A percentile compares a stretch with the other conserved stretches of the same genome.
These are phyloP conservation scores for Candida dubliniensis DNA, from an alignment of 1,139 yeast species.

Conservation along the genomic window DNA sequence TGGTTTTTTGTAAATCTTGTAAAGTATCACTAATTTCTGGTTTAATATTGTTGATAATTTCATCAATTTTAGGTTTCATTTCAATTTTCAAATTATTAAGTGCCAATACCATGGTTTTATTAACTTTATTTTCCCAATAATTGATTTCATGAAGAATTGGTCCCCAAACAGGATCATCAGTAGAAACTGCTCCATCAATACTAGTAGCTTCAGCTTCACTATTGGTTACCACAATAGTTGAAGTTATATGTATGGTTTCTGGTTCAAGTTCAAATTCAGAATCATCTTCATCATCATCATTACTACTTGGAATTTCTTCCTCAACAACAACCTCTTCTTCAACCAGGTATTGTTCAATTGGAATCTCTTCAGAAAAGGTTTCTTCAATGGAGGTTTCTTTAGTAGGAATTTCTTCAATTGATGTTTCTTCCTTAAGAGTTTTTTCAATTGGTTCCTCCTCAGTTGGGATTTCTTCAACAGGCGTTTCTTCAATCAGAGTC, in stretches of 20 bases:
- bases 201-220: conserved; percentile 4
- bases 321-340: conserved; percentile 10
- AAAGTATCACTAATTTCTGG: conserved; percentile 41
- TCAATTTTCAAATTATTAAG: conserved; percentile 39
- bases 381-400: not conserved
- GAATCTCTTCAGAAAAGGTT: not conserved
- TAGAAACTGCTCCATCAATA: conserved; percentile 1
- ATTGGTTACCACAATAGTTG: conserved; percentile 28
- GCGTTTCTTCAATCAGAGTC: too few relatives aligned
- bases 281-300: conserved; percentile 15
- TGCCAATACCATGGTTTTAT: conserved; percentile 46
- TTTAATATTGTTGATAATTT: conserved; percentile 32
- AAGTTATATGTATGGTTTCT: conserved; percentile 27
- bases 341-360: not conserved
- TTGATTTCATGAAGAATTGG: conserved; percentile 30
- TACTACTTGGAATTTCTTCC: conserved; percentile 11
- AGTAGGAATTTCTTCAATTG: not conserved
- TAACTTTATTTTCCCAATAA: conserved; percentile 37
- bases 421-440: not conserved
- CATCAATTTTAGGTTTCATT: conserved; percentile 36
- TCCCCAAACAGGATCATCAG: conserved; percentile 17
- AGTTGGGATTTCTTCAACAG: conserved; percentile 5
- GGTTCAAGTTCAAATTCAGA: conserved; percentile 18
- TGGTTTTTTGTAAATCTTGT: conserved; percentile 40
- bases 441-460: conserved; percentile 4